A percentile compares a stretch with the other conserved stretches of the same genome.
Evolutionary conservation across 2,329 filamentous ascomycete genomes (phyloP).

Genomic region (Scedosporium boydii): DNA sequence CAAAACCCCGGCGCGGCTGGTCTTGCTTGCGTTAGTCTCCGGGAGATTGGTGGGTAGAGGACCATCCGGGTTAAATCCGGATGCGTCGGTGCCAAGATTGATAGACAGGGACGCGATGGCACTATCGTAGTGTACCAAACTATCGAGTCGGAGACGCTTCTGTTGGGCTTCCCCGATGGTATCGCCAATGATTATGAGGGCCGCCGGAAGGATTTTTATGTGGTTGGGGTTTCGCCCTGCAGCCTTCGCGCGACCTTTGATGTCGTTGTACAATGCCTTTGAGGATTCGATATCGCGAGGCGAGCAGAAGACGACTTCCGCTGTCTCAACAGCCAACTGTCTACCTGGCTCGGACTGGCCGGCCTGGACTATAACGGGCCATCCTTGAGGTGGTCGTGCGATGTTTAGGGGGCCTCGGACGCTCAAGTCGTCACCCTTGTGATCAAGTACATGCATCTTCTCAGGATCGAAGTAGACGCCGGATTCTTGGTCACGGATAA

Average conservation of each 20-base stretch:
- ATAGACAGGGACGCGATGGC: constrained; percentile 42
- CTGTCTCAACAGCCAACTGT: constrained; percentile 42
- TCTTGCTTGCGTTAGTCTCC: constrained; percentile 45
- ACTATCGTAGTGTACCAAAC: constrained; percentile 43
- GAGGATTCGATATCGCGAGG: constrained; percentile 33
- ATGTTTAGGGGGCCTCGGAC: constrained; percentile 42
- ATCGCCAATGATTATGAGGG: constrained; percentile 39
- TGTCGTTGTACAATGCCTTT: constrained; percentile 39
- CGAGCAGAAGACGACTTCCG: constrained; percentile 42
- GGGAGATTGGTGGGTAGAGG: constrained; percentile 38
- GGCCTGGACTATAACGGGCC: constrained; percentile 46
- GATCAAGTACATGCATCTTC: constrained; percentile 41
- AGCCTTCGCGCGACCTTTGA: constrained; percentile 34
- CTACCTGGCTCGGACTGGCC: constrained; percentile 42
- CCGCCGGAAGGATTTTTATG: constrained; percentile 42
- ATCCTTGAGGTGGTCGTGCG: constrained; percentile 41
- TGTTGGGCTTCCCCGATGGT: constrained; percentile 35
- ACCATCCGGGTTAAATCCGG: constrained; percentile 36
- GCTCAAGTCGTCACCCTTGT: constrained; percentile 35
- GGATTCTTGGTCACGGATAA: constrained; percentile 34
- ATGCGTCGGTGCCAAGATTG: constrained; percentile 34
- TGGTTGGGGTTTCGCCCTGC: constrained; percentile 35
- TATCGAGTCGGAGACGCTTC: constrained; percentile 39
- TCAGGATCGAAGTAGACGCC: constrained; percentile 41
- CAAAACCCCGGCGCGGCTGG: constrained; percentile 31